Evolutionary conservation across 768 basidiomycete genomes (phyloP).

Genomic region (Amyloporia xantha): DNA sequence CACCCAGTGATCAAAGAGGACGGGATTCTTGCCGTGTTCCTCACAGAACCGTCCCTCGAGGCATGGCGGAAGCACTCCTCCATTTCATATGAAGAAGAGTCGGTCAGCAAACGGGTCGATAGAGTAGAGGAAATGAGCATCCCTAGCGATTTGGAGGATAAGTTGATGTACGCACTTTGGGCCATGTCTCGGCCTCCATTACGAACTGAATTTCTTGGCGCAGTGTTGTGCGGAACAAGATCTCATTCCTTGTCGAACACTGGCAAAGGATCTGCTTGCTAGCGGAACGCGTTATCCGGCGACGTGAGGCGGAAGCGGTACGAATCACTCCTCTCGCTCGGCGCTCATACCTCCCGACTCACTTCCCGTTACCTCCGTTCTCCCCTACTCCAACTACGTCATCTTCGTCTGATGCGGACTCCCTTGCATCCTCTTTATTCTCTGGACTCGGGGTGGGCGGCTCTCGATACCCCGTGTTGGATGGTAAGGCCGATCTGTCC

Average conservation of each 20-base stretch:
- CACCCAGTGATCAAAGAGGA: slow-evolving; percentile 91
- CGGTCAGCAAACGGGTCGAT: slow-evolving; percentile 70
- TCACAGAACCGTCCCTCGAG: slow-evolving; percentile 81
- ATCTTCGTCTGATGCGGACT: slow-evolving; percentile 13
- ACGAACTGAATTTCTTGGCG: too few relatives aligned
- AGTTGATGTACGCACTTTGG: slow-evolving; percentile 64
- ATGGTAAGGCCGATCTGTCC: slow-evolving; percentile 69
- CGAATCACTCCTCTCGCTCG: slow-evolving; percentile 55
- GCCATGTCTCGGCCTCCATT: too few relatives aligned
- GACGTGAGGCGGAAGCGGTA: slow-evolving; percentile 91
- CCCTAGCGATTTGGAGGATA: slow-evolving; percentile 88
- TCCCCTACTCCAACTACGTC: slow-evolving; percentile 28
- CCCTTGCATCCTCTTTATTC: slow-evolving; percentile 5
- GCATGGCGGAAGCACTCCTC: slow-evolving; percentile 76
- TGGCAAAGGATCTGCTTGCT: slow-evolving; percentile 89
- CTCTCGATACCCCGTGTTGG: slow-evolving; percentile 9
- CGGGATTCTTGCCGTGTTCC: slow-evolving; percentile 72
- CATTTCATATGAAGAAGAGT: slow-evolving; percentile 85
- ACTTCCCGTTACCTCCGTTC: slow-evolving; percentile 49
- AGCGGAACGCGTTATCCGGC: slow-evolving; percentile 81
- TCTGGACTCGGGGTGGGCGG: slow-evolving; percentile 15
- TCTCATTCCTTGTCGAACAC: slow-evolving; percentile 76
- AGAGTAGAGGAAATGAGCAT: slow-evolving; percentile 86
- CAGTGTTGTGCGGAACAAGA: slow-evolving; percentile 69
- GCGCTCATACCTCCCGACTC: slow-evolving; percentile 62